Evolutionary conservation across 129 eudicot species (phyloP).

Genomic region (sunflower (Helianthus annuus)): HanXRQr2.0-SUNRISE NC_035442.2:88045025-88045524

Average conservation of each 20-base stretch:
- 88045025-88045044: background rate
- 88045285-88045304: conserved; percentile 67
- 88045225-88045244: conserved; percentile 53
- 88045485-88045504: background rate
- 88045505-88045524: background rate
- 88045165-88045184: conserved; percentile 67
- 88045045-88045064: conserved; percentile 60
- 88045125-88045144: conserved; percentile 80
- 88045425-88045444: background rate
- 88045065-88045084: conserved; percentile 60
- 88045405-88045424: background rate
- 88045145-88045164: conserved; percentile 57
- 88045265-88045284: conserved; percentile 76
- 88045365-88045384: conserved; percentile 40
- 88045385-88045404: background rate
- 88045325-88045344: conserved; percentile 90
- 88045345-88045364: conserved; percentile 76
- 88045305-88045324: conserved; percentile 76
- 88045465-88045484: conserved; percentile 7
- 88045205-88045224: conserved; percentile 55
- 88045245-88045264: conserved; percentile 54
- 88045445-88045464: background rate
- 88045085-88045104: conserved; percentile 57
- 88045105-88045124: conserved; percentile 60
- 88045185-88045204: conserved; percentile 50